Evolutionary conservation across 305 asterid species (phyloP).

Genomic region (Rubia peregrina): DNA sequence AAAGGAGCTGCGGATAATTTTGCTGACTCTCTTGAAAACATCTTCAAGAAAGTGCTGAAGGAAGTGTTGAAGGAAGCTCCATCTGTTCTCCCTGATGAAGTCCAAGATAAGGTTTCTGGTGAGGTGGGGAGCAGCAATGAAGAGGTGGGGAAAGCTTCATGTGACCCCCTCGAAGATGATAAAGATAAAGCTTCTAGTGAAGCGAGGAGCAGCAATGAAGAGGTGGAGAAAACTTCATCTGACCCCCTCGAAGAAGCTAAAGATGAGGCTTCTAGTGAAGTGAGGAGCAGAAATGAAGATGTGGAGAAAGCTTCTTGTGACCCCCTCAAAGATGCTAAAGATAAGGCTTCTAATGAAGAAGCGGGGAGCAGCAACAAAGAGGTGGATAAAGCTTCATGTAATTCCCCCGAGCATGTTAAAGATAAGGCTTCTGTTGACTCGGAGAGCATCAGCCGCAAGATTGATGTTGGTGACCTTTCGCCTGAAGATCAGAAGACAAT

Average conservation of each 20-base stretch:
- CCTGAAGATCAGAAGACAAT: constrained; percentile 58
- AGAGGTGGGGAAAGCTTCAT: too few relatives aligned
- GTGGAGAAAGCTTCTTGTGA: not conserved
- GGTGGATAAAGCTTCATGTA: too few relatives aligned
- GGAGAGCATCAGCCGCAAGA: constrained; percentile 14
- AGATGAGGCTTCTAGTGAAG: not conserved
- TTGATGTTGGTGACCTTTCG: constrained; percentile 49
- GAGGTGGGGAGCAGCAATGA: too few relatives aligned
- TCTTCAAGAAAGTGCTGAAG: not conserved
- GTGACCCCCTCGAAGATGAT: not conserved
- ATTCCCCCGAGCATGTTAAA: too few relatives aligned
- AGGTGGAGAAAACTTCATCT: not conserved
- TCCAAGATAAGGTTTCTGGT: not conserved
- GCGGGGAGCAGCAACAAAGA: not conserved
- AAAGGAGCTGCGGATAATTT: not conserved
- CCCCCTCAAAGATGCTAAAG: not conserved
- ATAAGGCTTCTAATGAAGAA: not conserved
- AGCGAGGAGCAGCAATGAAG: not conserved
- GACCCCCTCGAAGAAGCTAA: not conserved
- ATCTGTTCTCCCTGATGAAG: too few relatives aligned
- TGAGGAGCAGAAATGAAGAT: not conserved
- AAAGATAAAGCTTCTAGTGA: not conserved
- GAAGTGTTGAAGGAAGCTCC: not conserved
- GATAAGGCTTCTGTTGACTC: constrained; percentile 33
- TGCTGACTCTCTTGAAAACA: not conserved